Evolutionary conservation across 2,329 filamentous ascomycete genomes (phyloP).

Genomic region (Nemania diffusa): DNA sequence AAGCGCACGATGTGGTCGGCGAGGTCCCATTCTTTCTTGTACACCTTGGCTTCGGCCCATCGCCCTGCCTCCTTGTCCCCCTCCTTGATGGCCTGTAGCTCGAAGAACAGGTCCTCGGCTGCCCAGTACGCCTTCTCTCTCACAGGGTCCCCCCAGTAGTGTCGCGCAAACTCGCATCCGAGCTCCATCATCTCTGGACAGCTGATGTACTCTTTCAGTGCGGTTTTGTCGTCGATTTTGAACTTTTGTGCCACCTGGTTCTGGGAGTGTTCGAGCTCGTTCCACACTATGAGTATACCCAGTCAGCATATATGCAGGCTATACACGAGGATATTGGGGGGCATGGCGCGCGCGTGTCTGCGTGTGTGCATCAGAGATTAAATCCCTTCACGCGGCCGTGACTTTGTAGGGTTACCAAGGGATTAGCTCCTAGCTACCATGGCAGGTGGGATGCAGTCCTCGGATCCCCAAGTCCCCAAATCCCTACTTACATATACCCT

Average conservation of each 20-base stretch:
- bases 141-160: constrained; percentile 31
- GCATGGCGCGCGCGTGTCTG: neutral
- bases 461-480: neutral
- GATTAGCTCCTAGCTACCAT: neutral
- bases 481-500: constrained; percentile 36
- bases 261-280: constrained; percentile 39
- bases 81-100: constrained; percentile 45
- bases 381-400: neutral
- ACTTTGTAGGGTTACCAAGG: neutral
- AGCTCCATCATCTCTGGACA: constrained; percentile 42
- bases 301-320: constrained; percentile 18
- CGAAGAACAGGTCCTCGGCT: constrained; percentile 46
- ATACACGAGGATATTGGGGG: neutral
- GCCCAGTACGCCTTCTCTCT: constrained; percentile 40
- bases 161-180: constrained; percentile 41
- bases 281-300: constrained; percentile 34
- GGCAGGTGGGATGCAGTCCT: neutral
- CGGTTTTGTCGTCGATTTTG: constrained; percentile 40
- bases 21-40: constrained; percentile 42
- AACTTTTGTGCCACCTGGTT: constrained; percentile 39
- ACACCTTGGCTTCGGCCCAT: constrained; percentile 38
- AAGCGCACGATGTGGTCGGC: constrained; percentile 45
- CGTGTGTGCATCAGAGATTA: neutral
- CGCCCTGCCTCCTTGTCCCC: constrained; percentile 36
- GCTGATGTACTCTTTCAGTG: constrained; percentile 45